Conservation (phyloP, 2,329 filamentous ascomycete genomes). For the Fusarium sacchari region DNA sequence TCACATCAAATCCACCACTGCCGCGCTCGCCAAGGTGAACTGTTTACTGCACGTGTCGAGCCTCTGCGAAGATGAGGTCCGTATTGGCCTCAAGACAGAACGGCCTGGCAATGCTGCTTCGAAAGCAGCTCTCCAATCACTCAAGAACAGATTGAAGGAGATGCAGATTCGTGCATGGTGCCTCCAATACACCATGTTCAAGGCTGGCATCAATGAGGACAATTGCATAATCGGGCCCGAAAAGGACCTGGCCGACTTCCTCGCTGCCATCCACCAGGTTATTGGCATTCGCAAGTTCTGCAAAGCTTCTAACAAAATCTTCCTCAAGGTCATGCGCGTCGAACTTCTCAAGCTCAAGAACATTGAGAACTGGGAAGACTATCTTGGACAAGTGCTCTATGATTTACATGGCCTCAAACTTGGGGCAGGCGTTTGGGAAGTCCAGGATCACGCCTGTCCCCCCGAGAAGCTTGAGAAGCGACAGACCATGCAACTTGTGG, state of each 20-base stretch:
- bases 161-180: conserved; percentile 91
- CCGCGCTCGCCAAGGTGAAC: conserved; percentile 75
- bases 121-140: conserved; percentile 63
- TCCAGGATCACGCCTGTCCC: conserved; percentile 83
- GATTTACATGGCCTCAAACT: conserved; percentile 86
- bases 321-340: conserved; percentile 87
- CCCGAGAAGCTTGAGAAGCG: conserved; percentile 81
- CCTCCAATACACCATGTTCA: conserved; percentile 82
- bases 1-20: conserved; percentile 78
- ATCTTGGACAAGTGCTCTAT: conserved; percentile 85
- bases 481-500: conserved; percentile 82
- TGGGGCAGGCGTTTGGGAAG: conserved; percentile 71
- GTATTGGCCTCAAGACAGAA: conserved; percentile 75
- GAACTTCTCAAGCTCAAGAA: conserved; percentile 82
- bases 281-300: conserved; percentile 87
- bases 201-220: conserved; percentile 77
- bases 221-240: conserved; percentile 72
- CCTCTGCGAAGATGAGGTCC: conserved; percentile 86
- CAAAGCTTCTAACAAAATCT: conserved; percentile 84
- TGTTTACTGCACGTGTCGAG: conserved; percentile 82
- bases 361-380: conserved; percentile 84
- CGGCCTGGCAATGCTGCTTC: conserved; percentile 66
- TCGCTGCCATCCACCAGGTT: conserved; percentile 84
- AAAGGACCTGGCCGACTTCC: conserved; percentile 79
- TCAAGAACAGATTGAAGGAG: conserved; percentile 78